A percentile compares a stretch with the other conserved stretches of the same genome.
Conservation (phyloP, 1,284 basidiomycete species). For the Volvariella volvacea region DNA sequence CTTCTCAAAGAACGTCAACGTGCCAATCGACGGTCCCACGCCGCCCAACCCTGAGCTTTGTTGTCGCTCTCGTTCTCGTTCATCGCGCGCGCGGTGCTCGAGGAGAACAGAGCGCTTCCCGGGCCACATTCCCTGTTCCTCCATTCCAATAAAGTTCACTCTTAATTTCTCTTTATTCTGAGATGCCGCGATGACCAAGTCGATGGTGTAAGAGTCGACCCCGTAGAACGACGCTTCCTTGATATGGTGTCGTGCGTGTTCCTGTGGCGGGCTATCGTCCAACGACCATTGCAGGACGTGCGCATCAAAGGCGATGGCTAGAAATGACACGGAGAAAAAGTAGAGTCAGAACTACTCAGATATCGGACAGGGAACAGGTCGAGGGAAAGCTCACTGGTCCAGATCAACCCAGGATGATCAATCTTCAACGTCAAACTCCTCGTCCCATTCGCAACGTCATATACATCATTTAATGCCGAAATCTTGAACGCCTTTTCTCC, state of each 20-base stretch:
- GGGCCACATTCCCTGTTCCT: constrained; percentile 77
- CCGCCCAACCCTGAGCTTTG: too few relatives aligned
- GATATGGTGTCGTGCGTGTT: constrained; percentile 81
- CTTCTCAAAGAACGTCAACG: constrained; percentile 10
- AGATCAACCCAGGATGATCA: constrained; percentile 81
- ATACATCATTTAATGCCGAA: constrained; percentile 50
- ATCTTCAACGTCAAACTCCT: constrained; percentile 69
- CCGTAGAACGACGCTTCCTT: constrained; percentile 87
- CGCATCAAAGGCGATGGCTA: constrained; percentile 88
- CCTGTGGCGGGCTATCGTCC: constrained; percentile 67
- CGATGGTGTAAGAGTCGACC: constrained; percentile 63
- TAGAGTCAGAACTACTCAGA: constrained; percentile 4
- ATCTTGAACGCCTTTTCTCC: constrained; percentile 48
- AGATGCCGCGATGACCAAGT: constrained; percentile 56
- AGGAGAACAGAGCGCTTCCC: constrained; percentile 46
- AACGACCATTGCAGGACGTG: constrained; percentile 86
- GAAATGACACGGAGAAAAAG: constrained; percentile 4
- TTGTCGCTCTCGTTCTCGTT: too few relatives aligned
- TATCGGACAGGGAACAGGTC: constrained; percentile 2
- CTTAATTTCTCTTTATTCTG: constrained; percentile 30
- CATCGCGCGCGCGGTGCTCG: too few relatives aligned
- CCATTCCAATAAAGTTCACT: constrained; percentile 66
- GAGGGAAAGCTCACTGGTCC: constrained; percentile 57
- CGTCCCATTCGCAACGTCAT: constrained; percentile 55
- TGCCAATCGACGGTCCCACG: neutral